Evolutionary conservation across 352 stramenopile species (phyloP).

Genomic region (Pythium aquatile): DNA sequence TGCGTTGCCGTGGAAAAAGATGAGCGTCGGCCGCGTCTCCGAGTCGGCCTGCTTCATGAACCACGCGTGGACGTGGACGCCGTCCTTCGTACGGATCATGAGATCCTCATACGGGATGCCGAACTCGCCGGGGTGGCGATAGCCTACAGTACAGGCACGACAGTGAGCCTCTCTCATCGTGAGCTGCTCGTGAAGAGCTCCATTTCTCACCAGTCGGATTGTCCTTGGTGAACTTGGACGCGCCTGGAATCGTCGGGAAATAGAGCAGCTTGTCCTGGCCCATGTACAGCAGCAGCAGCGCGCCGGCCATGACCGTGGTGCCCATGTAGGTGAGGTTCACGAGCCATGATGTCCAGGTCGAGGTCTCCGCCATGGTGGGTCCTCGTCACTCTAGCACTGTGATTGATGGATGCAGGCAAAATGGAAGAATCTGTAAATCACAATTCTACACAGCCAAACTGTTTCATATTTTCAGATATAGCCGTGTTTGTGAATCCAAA

Average conservation of each 20-base stretch:
- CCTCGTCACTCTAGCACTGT: neutral
- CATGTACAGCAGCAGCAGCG: conserved; percentile 72
- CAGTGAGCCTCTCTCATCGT: neutral
- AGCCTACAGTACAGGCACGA: conserved; percentile 39
- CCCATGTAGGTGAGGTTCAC: conserved; percentile 62
- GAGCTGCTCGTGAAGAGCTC: neutral
- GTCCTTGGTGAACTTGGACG: conserved; percentile 78
- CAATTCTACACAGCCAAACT: neutral
- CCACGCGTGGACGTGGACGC: conserved; percentile 90
- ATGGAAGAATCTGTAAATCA: neutral
- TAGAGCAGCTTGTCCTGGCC: conserved; percentile 85
- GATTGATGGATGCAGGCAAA: neutral
- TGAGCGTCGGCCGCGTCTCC: conserved; percentile 70
- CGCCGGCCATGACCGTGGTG: conserved; percentile 52
- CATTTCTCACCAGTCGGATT: conserved; percentile 56
- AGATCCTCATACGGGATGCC: conserved; percentile 90
- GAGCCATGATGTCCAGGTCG: conserved; percentile 54
- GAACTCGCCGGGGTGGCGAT: conserved; percentile 85
- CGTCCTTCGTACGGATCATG: conserved; percentile 82
- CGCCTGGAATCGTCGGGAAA: conserved; percentile 74
- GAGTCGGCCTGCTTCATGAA: conserved; percentile 85
- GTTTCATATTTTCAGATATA: conserved; percentile 4
- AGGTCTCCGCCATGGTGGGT: conserved; percentile 37
- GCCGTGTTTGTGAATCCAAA: conserved; percentile 11
- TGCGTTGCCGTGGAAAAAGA: conserved; percentile 96